A percentile compares a stretch with the other conserved stretches of the same genome.
Conservation (phyloP, 148 eudicot species). For the Arctostaphylos glauca region DNA sequence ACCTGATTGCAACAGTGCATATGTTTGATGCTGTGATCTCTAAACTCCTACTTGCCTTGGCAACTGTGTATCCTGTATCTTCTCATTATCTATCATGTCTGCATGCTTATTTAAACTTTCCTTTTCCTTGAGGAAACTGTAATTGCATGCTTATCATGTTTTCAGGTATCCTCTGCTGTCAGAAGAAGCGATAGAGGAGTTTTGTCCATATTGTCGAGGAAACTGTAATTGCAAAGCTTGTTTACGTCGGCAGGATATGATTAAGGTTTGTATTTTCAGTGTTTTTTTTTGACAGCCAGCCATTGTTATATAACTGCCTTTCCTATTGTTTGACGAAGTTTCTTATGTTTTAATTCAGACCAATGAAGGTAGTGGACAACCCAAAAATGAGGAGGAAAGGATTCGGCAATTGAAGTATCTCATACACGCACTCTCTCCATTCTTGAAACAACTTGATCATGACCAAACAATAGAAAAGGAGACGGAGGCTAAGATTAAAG, state of each 20-base stretch:
- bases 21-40: neutral
- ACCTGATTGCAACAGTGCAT: neutral
- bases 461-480: slow-evolving; percentile 57
- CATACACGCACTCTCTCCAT: slow-evolving; percentile 39
- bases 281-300: neutral
- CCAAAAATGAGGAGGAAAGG: slow-evolving; percentile 28
- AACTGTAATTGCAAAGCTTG: slow-evolving; percentile 71
- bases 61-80: neutral
- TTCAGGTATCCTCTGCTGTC: slow-evolving; percentile 58
- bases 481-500: slow-evolving; percentile 61
- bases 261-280: slow-evolving; percentile 23
- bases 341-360: slow-evolving; percentile 11
- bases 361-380: slow-evolving; percentile 16
- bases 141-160: too few species aligned
- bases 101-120: neutral
- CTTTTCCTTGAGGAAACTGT: neutral
- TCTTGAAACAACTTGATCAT: slow-evolving; percentile 47
- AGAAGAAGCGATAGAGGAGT: slow-evolving; percentile 46
- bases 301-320: neutral
- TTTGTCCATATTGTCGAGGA: slow-evolving; percentile 54
- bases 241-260: slow-evolving; percentile 37
- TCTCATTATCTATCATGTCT: neutral
- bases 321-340: neutral
- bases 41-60: neutral
- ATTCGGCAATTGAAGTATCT: slow-evolving; percentile 34